Evolutionary conservation across 257 asterid genomes (phyloP), one percentile per base, ranked within the genome.

Genomic region (Linderniella brevidens): DNA sequence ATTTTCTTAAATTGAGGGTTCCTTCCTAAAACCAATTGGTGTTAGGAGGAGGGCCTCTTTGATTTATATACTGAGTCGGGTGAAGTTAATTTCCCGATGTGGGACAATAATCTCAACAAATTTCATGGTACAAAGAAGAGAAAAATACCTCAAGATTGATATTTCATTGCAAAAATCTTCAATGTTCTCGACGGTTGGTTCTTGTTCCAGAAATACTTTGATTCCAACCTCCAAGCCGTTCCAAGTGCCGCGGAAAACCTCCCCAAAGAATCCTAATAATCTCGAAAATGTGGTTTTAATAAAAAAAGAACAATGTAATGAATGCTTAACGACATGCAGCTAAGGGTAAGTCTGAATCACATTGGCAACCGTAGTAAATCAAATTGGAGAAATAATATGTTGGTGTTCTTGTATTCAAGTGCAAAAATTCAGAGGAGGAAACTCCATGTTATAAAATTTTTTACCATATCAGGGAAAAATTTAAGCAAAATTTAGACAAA

Each of bases 121-220:
- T n/a, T n/a, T 25, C 6, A 6, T 25, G 32, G 32, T 13, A 41
- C 57, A n/a, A n/a, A n/a, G 29, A 43, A 49, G 48, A 8, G 37
- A 43, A 14, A 29, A 54, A 43, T 75, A 86, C 96, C 94, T 73
- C 64, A 82, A 69, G 71, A 86, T 77, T 16, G 93, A 74, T 63
- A 86, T 77, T 61, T 86, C 97, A 37, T 80, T 86, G 69, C 90
- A 80, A 70, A 86, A 82, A 64, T 82, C 97, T 73, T 86, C 93
- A 57, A 82, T 71, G 63, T 77, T 86, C 61, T 86, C 97, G 37
- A 62, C 74, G 38, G 76, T 82, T 53, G 70, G 67, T 49, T 82
- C 97, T 66, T 86, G 94, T 56, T 82, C 94, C 15, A 82, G 64
- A 56, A 79, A 75, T 56, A 82, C 77, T 67, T 86, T 86, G 60